These are phyloP conservation scores for Trichoderma sp. DNA, from an alignment of 2,329 filamentous ascomycete species.

Conservation along the genomic window DNA sequence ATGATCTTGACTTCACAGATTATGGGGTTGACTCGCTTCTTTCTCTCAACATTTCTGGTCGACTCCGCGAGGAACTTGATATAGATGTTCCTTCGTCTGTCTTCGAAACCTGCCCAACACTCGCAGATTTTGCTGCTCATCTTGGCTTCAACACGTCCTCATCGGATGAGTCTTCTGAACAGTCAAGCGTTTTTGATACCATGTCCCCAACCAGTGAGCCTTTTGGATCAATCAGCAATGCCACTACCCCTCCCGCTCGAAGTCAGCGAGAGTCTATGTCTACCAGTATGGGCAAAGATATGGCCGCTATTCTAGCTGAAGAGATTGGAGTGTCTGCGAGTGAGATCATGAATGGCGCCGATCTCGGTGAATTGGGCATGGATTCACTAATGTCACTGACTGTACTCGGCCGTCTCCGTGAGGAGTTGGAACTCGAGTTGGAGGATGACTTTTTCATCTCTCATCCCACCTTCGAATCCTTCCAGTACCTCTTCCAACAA, in stretches of 20 bases:
- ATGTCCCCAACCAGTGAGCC: background rate
- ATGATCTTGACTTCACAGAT: slow-evolving; percentile 27
- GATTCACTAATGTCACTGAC: slow-evolving; percentile 60
- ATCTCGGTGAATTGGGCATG: slow-evolving; percentile 55
- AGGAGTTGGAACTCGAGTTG: slow-evolving; percentile 56
- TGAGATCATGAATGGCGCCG: slow-evolving; percentile 39
- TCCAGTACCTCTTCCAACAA: slow-evolving; percentile 39
- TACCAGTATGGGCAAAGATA: background rate
- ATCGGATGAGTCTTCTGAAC: background rate
- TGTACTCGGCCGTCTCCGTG: slow-evolving; percentile 53
- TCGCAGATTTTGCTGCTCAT: background rate
- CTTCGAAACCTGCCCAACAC: background rate
- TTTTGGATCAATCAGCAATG: background rate
- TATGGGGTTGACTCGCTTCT: slow-evolving; percentile 17
- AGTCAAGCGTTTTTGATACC: background rate
- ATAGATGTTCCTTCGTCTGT: slow-evolving; percentile 7
- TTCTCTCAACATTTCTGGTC: slow-evolving; percentile 16
- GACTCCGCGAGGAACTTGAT: slow-evolving; percentile 21
- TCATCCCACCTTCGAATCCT: slow-evolving; percentile 50
- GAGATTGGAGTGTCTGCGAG: slow-evolving; percentile 18
- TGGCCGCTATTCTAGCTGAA: slow-evolving; percentile 11
- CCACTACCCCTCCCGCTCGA: background rate
- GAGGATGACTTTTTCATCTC: slow-evolving; percentile 51
- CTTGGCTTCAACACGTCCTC: background rate
- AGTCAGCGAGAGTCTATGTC: background rate